These are phyloP conservation scores for Suhomyces bokatorum DNA, from an alignment of 1,139 yeast genomes.

Conservation along the genomic window DNA sequence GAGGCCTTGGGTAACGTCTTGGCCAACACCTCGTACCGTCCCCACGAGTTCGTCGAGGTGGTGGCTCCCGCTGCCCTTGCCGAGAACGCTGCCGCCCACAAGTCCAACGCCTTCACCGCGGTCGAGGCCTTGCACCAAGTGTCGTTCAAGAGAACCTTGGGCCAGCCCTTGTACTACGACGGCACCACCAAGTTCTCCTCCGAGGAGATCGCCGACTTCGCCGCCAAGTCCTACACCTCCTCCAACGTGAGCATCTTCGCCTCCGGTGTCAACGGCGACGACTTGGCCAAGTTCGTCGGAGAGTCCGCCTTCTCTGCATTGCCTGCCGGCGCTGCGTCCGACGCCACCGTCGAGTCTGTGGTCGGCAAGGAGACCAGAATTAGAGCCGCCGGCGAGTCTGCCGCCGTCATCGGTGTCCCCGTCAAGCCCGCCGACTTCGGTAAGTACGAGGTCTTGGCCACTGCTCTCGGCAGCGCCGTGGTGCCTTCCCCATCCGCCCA, in stretches of 20 bases:
- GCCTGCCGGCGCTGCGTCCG: slow-evolving; percentile 55
- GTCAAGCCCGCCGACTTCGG: slow-evolving; percentile 63
- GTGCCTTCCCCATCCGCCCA: slow-evolving; percentile 51
- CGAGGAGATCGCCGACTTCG: slow-evolving; percentile 68
- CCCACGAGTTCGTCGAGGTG: slow-evolving; percentile 78
- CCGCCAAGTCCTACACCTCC: slow-evolving; percentile 67
- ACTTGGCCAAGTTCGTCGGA: slow-evolving; percentile 64
- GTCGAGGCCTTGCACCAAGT: slow-evolving; percentile 77
- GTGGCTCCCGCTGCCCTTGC: slow-evolving; percentile 77
- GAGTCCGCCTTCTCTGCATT: slow-evolving; percentile 68
- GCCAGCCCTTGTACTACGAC: slow-evolving; percentile 78
- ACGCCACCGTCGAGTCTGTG: slow-evolving; percentile 46
- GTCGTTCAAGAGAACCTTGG: slow-evolving; percentile 87
- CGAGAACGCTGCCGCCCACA: slow-evolving; percentile 51
- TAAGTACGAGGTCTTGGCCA: slow-evolving; percentile 69
- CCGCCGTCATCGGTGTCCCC: slow-evolving; percentile 84
- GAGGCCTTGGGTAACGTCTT: slow-evolving; percentile 81
- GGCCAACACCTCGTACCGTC: slow-evolving; percentile 70
- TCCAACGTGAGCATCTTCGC: slow-evolving; percentile 73
- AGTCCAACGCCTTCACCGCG: slow-evolving; percentile 60
- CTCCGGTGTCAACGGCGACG: slow-evolving; percentile 72
- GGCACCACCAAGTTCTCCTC: slow-evolving; percentile 57
- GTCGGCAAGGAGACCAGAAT: slow-evolving; percentile 77
- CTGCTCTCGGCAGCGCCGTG: slow-evolving; percentile 67
- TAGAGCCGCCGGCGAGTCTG: slow-evolving; percentile 64